Conservation (phyloP, 75 land plant genomes). For the Ceratopteris richardii region DNA sequence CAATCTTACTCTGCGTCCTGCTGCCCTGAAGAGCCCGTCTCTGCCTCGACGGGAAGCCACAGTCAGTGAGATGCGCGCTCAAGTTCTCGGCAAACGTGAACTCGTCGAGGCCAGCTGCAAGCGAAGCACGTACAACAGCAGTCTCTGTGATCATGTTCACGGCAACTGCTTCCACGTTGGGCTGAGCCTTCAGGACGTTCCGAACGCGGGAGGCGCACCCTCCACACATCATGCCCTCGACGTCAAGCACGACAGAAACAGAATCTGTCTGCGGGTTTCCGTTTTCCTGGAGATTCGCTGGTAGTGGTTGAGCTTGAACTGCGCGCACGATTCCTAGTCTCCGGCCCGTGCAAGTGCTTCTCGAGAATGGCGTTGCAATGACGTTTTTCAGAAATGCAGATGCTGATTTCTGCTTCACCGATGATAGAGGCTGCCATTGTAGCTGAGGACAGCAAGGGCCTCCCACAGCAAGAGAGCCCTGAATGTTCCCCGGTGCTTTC, state of each 20-base stretch:
- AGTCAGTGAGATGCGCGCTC: conserved; percentile 51
- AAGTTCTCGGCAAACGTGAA: conserved; percentile 36
- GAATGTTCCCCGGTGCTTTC: background rate
- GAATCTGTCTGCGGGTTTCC: background rate
- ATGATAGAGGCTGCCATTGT: background rate
- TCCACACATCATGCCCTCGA: conserved; percentile 98
- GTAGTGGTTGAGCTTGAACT: background rate
- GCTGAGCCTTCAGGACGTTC: conserved; percentile 46
- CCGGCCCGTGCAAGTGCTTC: background rate
- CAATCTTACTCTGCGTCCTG: conserved; percentile 60
- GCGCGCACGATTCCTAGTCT: background rate
- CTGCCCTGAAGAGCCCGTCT: conserved; percentile 33
- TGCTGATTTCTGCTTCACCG: background rate
- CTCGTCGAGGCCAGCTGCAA: conserved; percentile 1
- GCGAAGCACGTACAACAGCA: conserved; percentile 46
- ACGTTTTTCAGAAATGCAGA: too few relatives aligned
- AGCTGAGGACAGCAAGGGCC: background rate
- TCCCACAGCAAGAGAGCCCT: background rate
- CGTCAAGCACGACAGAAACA: conserved; percentile 59
- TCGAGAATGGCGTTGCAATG: background rate
- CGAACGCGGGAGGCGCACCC: conserved; percentile 86
- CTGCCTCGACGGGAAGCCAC: conserved; percentile 73
- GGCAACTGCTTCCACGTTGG: conserved; percentile 67
- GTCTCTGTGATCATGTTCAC: conserved; percentile 95
- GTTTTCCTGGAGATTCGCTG: background rate